These are phyloP conservation scores for Lecanosticta acicola DNA, from an alignment of 2,329 filamentous ascomycete species.

Conservation along the genomic window DNA sequence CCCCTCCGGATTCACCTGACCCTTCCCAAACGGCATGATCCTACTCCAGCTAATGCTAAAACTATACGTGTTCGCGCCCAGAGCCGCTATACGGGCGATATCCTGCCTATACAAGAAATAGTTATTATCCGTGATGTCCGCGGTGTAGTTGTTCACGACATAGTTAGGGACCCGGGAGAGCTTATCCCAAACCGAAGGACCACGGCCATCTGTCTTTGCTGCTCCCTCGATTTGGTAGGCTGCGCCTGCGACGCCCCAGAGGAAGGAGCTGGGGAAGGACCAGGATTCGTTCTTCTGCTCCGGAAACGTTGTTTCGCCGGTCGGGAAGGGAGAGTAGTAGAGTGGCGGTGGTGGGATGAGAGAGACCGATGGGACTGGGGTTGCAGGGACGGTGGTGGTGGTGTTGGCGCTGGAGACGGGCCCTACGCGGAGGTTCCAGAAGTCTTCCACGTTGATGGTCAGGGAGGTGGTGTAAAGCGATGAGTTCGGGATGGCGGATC, in stretches of 20 bases:
- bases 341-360: slow-evolving; percentile 33
- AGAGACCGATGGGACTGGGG: slow-evolving; percentile 31
- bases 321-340: slow-evolving; percentile 31
- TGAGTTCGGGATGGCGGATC: slow-evolving; percentile 15
- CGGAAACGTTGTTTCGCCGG: slow-evolving; percentile 30
- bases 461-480: slow-evolving; percentile 19
- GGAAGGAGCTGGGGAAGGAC: slow-evolving; percentile 28
- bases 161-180: slow-evolving; percentile 29
- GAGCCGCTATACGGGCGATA: slow-evolving; percentile 36
- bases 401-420: slow-evolving; percentile 24
- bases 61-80: slow-evolving; percentile 33
- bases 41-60: slow-evolving; percentile 47
- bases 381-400: slow-evolving; percentile 27
- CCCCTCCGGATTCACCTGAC: slow-evolving; percentile 43
- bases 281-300: slow-evolving; percentile 29
- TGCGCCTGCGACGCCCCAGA: slow-evolving; percentile 30
- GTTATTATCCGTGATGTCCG: slow-evolving; percentile 6
- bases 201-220: slow-evolving; percentile 25
- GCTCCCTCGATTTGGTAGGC: slow-evolving; percentile 30
- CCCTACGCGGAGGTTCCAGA: slow-evolving; percentile 30
- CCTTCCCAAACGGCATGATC: slow-evolving; percentile 45
- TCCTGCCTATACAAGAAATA: slow-evolving; percentile 44
- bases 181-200: slow-evolving; percentile 27
- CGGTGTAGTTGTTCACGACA: slow-evolving; percentile 43
- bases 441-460: slow-evolving; percentile 25